These are phyloP conservation scores for Saturnispora diversa DNA, from an alignment of 805 yeast species.

Conservation along the genomic window DNA sequence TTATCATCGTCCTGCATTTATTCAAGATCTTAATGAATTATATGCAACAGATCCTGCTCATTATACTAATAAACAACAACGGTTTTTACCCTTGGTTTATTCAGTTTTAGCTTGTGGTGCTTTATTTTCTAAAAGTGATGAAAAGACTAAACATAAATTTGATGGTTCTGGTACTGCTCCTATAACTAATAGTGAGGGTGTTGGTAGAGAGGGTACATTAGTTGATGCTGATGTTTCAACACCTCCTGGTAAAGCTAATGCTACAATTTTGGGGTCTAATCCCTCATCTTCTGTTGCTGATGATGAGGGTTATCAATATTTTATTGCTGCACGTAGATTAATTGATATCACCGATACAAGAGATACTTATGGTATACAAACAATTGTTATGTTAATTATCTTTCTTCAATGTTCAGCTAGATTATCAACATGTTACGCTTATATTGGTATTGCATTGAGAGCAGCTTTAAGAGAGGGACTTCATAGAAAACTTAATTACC, in stretches of 20 bases:
- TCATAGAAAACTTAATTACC: slow-evolving; percentile 61
- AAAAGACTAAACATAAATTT: slow-evolving; percentile 22
- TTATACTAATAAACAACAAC: slow-evolving; percentile 64
- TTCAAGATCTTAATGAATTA: slow-evolving; percentile 63
- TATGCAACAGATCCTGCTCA: slow-evolving; percentile 69
- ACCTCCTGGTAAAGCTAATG: slow-evolving; percentile 14
- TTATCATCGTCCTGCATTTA: slow-evolving; percentile 76
- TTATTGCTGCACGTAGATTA: slow-evolving; percentile 69
- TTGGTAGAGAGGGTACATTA: slow-evolving; percentile 10
- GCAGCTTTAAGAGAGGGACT: slow-evolving; percentile 77
- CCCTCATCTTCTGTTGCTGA: slow-evolving; percentile 26
- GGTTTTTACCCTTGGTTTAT: slow-evolving; percentile 72
- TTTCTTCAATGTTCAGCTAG: slow-evolving; percentile 86
- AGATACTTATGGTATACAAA: slow-evolving; percentile 74
- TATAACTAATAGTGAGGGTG: slow-evolving; percentile 3
- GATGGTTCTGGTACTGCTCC: slow-evolving; percentile 2
- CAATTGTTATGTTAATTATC: slow-evolving; percentile 77
- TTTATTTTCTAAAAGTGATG: slow-evolving; percentile 51
- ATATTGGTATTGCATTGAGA: slow-evolving; percentile 80
- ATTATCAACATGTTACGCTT: slow-evolving; percentile 78
- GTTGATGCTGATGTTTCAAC: slow-evolving; percentile 8
- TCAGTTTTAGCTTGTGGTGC: slow-evolving; percentile 88
- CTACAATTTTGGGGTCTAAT: slow-evolving; percentile 18
- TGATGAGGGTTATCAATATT: slow-evolving; percentile 75
- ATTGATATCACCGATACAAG: slow-evolving; percentile 80